A percentile compares a stretch with the other conserved stretches of the same genome.
Evolutionary conservation across 768 basidiomycete genomes (phyloP).

Genomic region (Russula sp.): DNA sequence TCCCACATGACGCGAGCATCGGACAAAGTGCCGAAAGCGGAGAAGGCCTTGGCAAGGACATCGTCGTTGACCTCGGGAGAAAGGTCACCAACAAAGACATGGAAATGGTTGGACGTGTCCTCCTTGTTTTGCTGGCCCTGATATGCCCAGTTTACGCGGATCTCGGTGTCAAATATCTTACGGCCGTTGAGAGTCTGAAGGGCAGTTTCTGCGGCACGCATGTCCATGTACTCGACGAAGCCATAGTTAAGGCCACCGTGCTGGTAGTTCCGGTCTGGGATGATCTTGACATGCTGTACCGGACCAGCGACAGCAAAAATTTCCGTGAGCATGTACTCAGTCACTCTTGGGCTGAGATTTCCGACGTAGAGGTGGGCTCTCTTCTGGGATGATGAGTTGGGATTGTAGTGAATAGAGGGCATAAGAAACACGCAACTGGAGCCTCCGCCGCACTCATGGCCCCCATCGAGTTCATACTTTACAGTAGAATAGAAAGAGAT

Average conservation of each 20-base stretch:
- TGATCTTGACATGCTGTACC: slow-evolving; percentile 99
- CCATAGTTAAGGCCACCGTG: slow-evolving; percentile 99
- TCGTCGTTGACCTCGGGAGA: slow-evolving; percentile 99
- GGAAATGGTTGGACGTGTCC: slow-evolving; percentile 95
- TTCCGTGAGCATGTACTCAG: slow-evolving; percentile 98
- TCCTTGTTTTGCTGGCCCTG: slow-evolving; percentile 98
- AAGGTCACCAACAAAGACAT: slow-evolving; percentile 99
- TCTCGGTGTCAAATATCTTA: slow-evolving; percentile 99
- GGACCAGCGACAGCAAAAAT: slow-evolving; percentile 96
- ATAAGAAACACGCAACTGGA: slow-evolving; percentile 50
- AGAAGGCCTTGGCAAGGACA: slow-evolving; percentile 94
- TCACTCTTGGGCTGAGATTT: slow-evolving; percentile 95
- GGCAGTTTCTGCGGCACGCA: slow-evolving; percentile 99
- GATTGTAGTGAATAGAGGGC: slow-evolving; percentile 2
- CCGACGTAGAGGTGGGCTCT: slow-evolving; percentile 99
- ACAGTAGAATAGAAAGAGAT: slow-evolving; percentile 34
- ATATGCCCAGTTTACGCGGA: slow-evolving; percentile 99
- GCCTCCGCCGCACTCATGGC: slow-evolving; percentile 69
- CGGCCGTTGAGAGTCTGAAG: slow-evolving; percentile 97
- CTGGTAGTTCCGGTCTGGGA: slow-evolving; percentile 98
- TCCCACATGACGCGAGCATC: slow-evolving; percentile 99
- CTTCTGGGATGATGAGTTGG: slow-evolving; percentile 48
- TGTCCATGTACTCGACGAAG: slow-evolving; percentile 98
- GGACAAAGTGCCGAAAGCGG: slow-evolving; percentile 92
- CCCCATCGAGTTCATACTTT: slow-evolving; percentile 75